phyloP scores from a whole-genome alignment of 805 yeast genomes.

The Teunomyces funiuensis region DNA sequence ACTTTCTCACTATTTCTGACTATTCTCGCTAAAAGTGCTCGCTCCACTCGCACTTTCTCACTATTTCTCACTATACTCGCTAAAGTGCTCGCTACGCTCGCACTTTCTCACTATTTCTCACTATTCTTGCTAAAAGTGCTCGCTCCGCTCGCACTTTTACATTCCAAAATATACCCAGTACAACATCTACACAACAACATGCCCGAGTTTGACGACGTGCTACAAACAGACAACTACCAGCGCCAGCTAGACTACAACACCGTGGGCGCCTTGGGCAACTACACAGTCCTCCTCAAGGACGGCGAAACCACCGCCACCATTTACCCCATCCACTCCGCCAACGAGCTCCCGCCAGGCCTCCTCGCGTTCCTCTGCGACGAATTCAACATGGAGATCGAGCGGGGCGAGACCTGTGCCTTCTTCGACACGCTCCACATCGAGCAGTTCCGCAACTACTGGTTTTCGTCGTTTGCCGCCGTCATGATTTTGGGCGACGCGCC shows the following conservation, averaged over 20 bases:
- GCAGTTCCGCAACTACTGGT: conserved; percentile 84
- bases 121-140: no score
- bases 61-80: no score
- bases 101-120: not conserved
- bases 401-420: conserved; percentile 86
- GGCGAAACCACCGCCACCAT: conserved; percentile 92
- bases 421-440: conserved; percentile 76
- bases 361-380: conserved; percentile 85
- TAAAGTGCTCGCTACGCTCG: not conserved
- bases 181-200: conserved; percentile 34
- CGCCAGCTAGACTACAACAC: conserved; percentile 41
- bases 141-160: conserved; percentile 10
- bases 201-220: conserved; percentile 52
- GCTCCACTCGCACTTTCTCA: no score
- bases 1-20: no score
- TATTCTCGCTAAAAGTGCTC: no score
- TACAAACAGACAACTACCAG: conserved; percentile 48
- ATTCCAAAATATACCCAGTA: conserved; percentile 34
- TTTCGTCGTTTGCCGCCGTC: conserved; percentile 76
- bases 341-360: conserved; percentile 73
- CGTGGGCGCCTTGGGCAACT: conserved; percentile 50
- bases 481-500: conserved; percentile 75
- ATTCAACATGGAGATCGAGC: conserved; percentile 85
- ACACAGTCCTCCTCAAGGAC: conserved; percentile 78
- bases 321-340: conserved; percentile 72